These are phyloP conservation scores for Thermochaetoides dissita DNA, from an alignment of 2,329 filamentous ascomycete species.

Conservation along the genomic window DNA sequence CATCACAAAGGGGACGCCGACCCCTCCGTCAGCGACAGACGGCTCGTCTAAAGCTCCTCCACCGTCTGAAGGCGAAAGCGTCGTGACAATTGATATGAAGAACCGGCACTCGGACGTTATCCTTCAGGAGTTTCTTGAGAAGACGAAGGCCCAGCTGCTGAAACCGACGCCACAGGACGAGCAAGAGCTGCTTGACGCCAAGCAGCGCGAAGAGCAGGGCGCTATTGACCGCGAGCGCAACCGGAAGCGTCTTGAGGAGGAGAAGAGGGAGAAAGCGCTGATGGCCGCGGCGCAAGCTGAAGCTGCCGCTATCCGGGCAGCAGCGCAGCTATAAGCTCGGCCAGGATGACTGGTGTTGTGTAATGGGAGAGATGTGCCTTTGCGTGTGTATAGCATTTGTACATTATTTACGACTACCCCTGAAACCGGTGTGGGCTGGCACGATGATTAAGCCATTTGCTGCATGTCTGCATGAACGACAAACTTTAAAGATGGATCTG, in stretches of 20 bases:
- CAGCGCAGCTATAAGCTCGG: not conserved
- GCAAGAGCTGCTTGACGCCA: constrained; percentile 41
- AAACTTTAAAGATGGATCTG: no score
- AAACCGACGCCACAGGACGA: constrained; percentile 45
- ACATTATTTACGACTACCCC: constrained; percentile 5
- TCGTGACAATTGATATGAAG: constrained; percentile 50
- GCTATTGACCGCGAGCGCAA: constrained; percentile 41
- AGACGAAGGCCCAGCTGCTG: constrained; percentile 46
- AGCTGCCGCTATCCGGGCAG: constrained; percentile 26
- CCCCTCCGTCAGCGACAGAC: constrained; percentile 32
- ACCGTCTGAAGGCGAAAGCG: constrained; percentile 34
- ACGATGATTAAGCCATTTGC: no score
- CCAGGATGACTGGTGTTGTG: not conserved
- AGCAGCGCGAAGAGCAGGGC: constrained; percentile 37
- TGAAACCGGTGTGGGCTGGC: no score
- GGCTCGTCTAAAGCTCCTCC: constrained; percentile 35
- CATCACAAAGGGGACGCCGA: constrained; percentile 18
- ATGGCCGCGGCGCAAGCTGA: constrained; percentile 40
- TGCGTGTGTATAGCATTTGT: constrained; percentile 14
- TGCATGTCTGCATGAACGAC: no score
- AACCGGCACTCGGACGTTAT: constrained; percentile 47
- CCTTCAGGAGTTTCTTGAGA: constrained; percentile 44
- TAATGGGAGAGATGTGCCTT: not conserved
- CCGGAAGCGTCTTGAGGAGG: constrained; percentile 37
- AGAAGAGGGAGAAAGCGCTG: constrained; percentile 48